Conservation (phyloP, 129 eudicot genomes). For the Heracleum sosnowskyi region DNA sequence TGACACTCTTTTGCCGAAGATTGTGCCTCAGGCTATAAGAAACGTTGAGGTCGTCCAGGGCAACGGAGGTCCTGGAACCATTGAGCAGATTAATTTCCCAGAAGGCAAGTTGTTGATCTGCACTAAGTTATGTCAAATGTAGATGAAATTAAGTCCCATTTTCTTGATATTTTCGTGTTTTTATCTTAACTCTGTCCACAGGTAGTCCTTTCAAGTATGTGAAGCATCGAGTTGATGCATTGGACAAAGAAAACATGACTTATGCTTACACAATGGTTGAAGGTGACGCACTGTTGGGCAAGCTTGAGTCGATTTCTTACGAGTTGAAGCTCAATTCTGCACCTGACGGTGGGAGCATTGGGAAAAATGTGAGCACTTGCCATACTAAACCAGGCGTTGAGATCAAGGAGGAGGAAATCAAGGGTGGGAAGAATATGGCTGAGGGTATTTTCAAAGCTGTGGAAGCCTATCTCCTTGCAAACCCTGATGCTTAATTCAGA, state of each 20-base stretch:
- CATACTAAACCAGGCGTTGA: conserved; percentile 14
- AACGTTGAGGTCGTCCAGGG: not conserved
- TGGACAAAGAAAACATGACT: not conserved
- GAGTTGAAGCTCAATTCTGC: not conserved
- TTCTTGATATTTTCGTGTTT: not conserved
- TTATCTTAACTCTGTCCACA: not conserved
- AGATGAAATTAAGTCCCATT: not conserved
- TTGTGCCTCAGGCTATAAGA: conserved; percentile 10
- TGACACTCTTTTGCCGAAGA: conserved; percentile 7
- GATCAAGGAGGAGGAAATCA: conserved; percentile 27
- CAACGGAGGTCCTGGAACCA: conserved; percentile 16
- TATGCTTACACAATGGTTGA: conserved; percentile 5
- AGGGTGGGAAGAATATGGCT: conserved; percentile 21
- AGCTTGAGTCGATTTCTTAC: conserved; percentile 23
- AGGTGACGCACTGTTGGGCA: conserved; percentile 8
- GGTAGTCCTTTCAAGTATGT: conserved; percentile 6
- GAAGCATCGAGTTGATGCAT: conserved; percentile 5
- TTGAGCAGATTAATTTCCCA: conserved; percentile 5
- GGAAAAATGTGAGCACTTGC: conserved; percentile 14
- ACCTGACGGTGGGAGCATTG: conserved; percentile 17
- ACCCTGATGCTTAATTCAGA: conserved; percentile 10
- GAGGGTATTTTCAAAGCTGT: conserved; percentile 24
- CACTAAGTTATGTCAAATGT: not conserved
- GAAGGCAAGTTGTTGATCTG: not conserved
- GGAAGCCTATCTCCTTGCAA: conserved; percentile 30